Percentiles rank a stretch among this genome's conserved stretches.
phyloP scores from a whole-genome alignment of 495 filamentous ascomycete genomes.

The Aeminium ludgeri region DNA sequence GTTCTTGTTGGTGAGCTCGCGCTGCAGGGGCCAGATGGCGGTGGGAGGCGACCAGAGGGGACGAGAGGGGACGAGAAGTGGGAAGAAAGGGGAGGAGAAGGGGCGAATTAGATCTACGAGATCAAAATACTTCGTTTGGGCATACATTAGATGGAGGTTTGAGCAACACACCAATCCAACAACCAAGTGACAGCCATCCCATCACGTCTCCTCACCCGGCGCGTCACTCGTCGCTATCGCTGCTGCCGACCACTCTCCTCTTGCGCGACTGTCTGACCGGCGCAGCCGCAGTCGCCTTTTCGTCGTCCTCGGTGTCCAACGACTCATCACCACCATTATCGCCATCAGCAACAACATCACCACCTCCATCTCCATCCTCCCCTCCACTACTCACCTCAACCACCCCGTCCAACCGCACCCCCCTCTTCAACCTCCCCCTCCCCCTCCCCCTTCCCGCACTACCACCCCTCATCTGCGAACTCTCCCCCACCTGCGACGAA shows the following conservation, averaged over 20 bases:
- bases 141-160: no score
- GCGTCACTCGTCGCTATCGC: conserved; percentile 5
- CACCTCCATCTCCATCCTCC: not conserved
- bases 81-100: no score
- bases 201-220: no score
- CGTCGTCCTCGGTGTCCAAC: not conserved
- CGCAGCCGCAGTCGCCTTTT: not conserved
- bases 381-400: not conserved
- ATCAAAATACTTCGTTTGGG: no score
- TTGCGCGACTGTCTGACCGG: not conserved
- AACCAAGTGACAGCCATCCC: no score
- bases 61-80: no score
- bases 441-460: not conserved
- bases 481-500: conserved; percentile 5
- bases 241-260: conserved; percentile 4
- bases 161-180: no score
- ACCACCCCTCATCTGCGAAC: not conserved
- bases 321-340: not conserved
- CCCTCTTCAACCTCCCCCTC: not conserved
- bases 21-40: no score
- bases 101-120: no score
- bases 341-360: not conserved
- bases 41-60: no score
- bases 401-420: not conserved
- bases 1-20: no score